Evolutionary conservation across 139 green algal species (phyloP).

Genomic region (Coelastrella sp.): DNA sequence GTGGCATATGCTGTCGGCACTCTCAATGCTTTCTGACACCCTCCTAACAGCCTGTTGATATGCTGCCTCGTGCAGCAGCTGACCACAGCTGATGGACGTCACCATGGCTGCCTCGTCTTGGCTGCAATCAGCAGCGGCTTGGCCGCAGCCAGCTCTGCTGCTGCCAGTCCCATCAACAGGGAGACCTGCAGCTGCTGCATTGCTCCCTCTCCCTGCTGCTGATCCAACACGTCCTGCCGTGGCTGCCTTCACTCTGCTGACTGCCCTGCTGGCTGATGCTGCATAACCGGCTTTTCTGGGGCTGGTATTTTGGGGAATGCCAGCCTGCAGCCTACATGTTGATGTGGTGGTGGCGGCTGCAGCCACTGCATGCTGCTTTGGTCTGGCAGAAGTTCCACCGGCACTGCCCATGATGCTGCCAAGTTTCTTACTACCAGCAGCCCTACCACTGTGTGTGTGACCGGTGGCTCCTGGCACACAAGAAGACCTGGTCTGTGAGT

Average conservation of each 20-base stretch:
- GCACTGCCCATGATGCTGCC: not conserved
- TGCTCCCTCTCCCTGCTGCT: too few species aligned
- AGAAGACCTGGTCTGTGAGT: too few species aligned
- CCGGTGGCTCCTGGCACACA: not conserved
- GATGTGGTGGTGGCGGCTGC: not conserved
- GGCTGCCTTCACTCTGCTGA: not conserved
- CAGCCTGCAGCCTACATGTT: not conserved
- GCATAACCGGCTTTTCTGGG: not conserved
- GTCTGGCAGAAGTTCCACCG: not conserved
- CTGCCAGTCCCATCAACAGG: too few species aligned
- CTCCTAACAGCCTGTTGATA: not conserved
- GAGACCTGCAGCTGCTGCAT: too few species aligned
- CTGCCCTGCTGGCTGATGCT: not conserved
- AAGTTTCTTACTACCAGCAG: not conserved
- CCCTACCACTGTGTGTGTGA: not conserved
- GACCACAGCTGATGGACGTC: not conserved
- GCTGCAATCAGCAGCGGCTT: too few species aligned
- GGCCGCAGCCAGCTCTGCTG: too few species aligned
- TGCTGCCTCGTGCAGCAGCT: constrained; percentile 28
- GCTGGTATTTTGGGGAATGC: not conserved
- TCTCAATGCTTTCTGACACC: not conserved
- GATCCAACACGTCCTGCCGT: not conserved
- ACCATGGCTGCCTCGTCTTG: not conserved
- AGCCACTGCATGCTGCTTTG: not conserved
- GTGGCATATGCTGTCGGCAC: too few species aligned